Evolutionary conservation across 495 filamentous ascomycete genomes (phyloP), one percentile per base, ranked within the genome.

Genomic region (Xylaria castorea): DNA sequence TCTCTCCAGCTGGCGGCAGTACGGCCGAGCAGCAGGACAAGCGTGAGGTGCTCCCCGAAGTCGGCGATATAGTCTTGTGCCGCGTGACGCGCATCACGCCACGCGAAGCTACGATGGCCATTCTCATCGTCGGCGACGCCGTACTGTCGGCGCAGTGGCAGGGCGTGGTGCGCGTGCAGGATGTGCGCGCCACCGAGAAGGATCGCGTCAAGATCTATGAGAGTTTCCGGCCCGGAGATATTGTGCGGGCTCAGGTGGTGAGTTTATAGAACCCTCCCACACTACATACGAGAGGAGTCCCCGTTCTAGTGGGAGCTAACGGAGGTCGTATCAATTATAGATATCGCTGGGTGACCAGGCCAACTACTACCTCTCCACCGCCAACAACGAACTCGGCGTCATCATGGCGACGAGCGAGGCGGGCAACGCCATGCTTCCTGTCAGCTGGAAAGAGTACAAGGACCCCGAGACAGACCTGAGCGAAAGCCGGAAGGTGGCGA

Each of bases 141-240:
- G 82, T 89, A 46, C 70, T 87, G 36, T 89, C 92, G 70, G 87
- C 87, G 36, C 87, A 89, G 78, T 89, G 88, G 85, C 85, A 87
- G 81, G 89, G 87, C 27, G 74, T 90, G 34, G 88, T 89, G 57
- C 87, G 95, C 11, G 89, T 90, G 73, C 95, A 98, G 82, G 96
- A 99, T 77, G 93, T 99, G 16, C 86, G 96, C 66, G 94, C 93
- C 22, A 97, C 95, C 50, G 96, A 99, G 87, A 97, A 97, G 83
- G 96, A 99, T 72, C 92, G 90, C 68, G 94, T 98, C 30, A 92
- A 93, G 78, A 91, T 97, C 73, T 90, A 91, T 75, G 94, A 97
- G 78, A 93, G 92, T 81, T 99, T 98, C 80, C 87, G 95, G 71
- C 93, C 95, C 16, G 96, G 96, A 0, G 96, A 99, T 87, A 90